Evolutionary conservation across 2,329 filamentous ascomycete species (phyloP).

Genomic region (Aspergillus unguis): DNA sequence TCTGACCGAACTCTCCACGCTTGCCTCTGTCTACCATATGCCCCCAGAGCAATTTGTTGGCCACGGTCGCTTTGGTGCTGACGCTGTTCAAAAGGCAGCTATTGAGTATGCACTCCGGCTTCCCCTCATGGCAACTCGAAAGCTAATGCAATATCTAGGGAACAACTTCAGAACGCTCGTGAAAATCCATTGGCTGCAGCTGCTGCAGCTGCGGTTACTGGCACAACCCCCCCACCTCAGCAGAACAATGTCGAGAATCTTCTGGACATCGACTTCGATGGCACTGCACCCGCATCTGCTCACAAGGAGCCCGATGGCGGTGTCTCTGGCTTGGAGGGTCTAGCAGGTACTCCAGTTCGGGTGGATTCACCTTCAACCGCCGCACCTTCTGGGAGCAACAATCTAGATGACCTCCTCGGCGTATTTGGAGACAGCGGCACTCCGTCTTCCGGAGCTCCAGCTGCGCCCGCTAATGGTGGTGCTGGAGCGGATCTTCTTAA

Average conservation of each 20-base stretch:
- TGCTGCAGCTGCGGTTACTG: conserved; percentile 60
- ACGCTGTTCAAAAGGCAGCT: conserved; percentile 89
- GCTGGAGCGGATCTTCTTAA: conserved; percentile 63
- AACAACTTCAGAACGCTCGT: conserved; percentile 84
- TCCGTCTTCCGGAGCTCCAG: conserved; percentile 31
- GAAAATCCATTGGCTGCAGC: conserved; percentile 93
- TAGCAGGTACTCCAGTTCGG: conserved; percentile 57
- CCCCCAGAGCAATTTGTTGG: conserved; percentile 97
- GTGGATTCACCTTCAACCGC: conserved; percentile 45
- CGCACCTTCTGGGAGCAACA: conserved; percentile 46
- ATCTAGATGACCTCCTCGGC: conserved; percentile 78
- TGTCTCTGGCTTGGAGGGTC: conserved; percentile 60
- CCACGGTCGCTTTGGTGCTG: conserved; percentile 87
- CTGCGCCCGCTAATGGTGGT: conserved; percentile 28
- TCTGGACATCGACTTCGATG: conserved; percentile 94
- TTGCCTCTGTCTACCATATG: conserved; percentile 98
- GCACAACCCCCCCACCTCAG: conserved; percentile 51
- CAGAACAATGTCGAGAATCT: conserved; percentile 90
- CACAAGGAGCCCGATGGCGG: conserved; percentile 61
- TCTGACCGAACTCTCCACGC: conserved; percentile 85
- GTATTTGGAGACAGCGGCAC: conserved; percentile 56
- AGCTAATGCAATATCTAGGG: conserved; percentile 44
- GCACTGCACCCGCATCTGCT: conserved; percentile 82
- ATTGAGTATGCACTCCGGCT: conserved; percentile 64
- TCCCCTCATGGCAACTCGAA: background rate